Conservation (phyloP, 768 basidiomycete genomes). For the Thelephora ganbajun region DNA sequence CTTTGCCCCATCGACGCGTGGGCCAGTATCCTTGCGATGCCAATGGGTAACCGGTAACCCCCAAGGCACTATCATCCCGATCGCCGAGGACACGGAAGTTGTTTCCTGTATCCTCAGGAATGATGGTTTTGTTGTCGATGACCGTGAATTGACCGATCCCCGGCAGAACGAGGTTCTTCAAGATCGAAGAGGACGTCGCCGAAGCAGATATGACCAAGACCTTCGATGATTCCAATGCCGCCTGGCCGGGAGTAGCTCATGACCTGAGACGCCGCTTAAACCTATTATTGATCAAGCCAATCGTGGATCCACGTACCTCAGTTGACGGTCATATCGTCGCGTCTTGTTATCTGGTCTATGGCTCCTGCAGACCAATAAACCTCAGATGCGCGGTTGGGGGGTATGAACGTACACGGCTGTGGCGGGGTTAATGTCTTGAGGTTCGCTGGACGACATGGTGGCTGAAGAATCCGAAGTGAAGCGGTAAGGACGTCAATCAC, state of each 20-base stretch:
- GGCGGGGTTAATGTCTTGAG: too few relatives aligned
- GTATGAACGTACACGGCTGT: too few relatives aligned
- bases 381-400: neutral
- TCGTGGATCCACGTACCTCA: conserved; percentile 40
- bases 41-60: too few relatives aligned
- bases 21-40: too few relatives aligned
- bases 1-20: too few relatives aligned
- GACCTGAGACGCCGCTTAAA: conserved; percentile 31
- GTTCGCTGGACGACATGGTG: too few relatives aligned
- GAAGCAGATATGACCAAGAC: conserved; percentile 71
- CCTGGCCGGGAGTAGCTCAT: conserved; percentile 90
- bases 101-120: conserved; percentile 78
- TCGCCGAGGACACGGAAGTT: too few relatives aligned
- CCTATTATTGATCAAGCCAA: neutral
- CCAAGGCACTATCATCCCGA: too few relatives aligned
- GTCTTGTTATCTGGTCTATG: conserved; percentile 75
- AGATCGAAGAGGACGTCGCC: conserved; percentile 75
- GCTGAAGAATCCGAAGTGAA: too few relatives aligned
- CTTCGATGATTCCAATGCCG: conserved; percentile 72
- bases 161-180: conserved; percentile 95
- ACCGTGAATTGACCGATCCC: too few relatives aligned
- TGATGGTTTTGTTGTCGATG: too few relatives aligned
- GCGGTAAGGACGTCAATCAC: too few relatives aligned
- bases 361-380: conserved; percentile 17
- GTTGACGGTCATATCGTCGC: conserved; percentile 87